Conservation (phyloP, 805 yeast genomes). For the Wickerhamiella kazuoi region DNA sequence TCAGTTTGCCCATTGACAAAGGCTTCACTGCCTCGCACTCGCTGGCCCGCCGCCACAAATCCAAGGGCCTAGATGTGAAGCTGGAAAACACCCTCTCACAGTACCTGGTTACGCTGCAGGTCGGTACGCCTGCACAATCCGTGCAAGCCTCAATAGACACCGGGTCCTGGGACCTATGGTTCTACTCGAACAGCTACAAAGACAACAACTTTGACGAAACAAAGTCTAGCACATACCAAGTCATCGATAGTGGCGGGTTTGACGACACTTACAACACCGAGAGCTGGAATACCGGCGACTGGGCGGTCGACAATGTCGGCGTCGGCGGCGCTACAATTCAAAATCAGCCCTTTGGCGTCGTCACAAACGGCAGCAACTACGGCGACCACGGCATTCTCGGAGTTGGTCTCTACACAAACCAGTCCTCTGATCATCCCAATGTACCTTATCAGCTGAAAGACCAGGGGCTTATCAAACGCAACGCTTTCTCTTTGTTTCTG, state of each 20-base stretch:
- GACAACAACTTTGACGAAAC: constrained; percentile 15
- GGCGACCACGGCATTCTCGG: no score
- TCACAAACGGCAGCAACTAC: no score
- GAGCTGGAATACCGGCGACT: constrained; percentile 28
- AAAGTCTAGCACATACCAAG: constrained; percentile 12
- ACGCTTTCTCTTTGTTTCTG: background rate
- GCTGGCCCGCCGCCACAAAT: background rate
- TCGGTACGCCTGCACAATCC: constrained; percentile 39
- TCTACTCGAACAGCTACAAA: background rate
- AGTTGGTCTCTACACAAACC: no score
- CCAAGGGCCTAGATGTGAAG: background rate
- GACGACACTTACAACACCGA: constrained; percentile 4
- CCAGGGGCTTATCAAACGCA: background rate
- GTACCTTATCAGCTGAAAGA: no score
- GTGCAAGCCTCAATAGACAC: constrained; percentile 43
- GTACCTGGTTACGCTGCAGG: constrained; percentile 9
- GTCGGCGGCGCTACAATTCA: constrained; percentile 35
- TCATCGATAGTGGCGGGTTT: constrained; percentile 2
- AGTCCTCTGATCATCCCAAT: no score
- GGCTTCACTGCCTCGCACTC: background rate
- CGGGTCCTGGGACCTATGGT: constrained; percentile 55
- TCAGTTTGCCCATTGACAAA: background rate
- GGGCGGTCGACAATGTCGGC: constrained; percentile 42
- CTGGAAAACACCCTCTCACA: constrained; percentile 8
- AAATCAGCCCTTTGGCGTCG: constrained; percentile 46